phyloP scores from a whole-genome alignment of 2,329 filamentous ascomycete species.

The Pseudogymnoascus sp. region DNA sequence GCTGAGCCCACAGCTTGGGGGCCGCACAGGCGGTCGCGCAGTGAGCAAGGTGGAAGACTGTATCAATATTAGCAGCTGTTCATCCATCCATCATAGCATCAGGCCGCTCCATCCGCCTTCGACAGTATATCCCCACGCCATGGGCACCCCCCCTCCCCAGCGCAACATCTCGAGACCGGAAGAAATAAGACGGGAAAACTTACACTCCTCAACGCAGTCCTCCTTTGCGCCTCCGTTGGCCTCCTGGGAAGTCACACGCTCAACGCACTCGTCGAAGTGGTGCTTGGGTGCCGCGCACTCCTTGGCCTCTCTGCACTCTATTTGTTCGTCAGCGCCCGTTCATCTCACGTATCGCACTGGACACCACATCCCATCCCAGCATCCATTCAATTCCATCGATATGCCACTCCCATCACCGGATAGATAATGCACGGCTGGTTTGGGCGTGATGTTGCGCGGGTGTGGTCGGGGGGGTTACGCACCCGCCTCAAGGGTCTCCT shows the following conservation, averaged over 20 bases:
- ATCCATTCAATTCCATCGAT: not conserved
- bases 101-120: not conserved
- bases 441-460: not conserved
- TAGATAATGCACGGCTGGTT: not conserved
- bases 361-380: not conserved
- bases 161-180: not conserved
- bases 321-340: slow-evolving; percentile 21
- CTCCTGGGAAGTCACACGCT: slow-evolving; percentile 66
- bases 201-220: slow-evolving; percentile 99
- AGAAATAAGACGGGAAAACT: slow-evolving; percentile 33
- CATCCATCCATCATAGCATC: not conserved
- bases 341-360: not conserved
- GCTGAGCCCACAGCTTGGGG: slow-evolving; percentile 85
- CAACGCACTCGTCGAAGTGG: slow-evolving; percentile 96
- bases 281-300: slow-evolving; percentile 85
- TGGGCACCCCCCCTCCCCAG: not conserved
- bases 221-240: slow-evolving; percentile 69
- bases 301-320: slow-evolving; percentile 84
- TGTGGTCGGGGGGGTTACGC: slow-evolving; percentile 35
- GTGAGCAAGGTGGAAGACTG: slow-evolving; percentile 98
- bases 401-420: not conserved
- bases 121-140: not conserved
- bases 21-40: slow-evolving; percentile 90
- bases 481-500: slow-evolving; percentile 90
- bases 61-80: slow-evolving; percentile 11